Conservation (phyloP, 2,329 filamentous ascomycete species). For the Pseudodiploospora longispora region DNA sequence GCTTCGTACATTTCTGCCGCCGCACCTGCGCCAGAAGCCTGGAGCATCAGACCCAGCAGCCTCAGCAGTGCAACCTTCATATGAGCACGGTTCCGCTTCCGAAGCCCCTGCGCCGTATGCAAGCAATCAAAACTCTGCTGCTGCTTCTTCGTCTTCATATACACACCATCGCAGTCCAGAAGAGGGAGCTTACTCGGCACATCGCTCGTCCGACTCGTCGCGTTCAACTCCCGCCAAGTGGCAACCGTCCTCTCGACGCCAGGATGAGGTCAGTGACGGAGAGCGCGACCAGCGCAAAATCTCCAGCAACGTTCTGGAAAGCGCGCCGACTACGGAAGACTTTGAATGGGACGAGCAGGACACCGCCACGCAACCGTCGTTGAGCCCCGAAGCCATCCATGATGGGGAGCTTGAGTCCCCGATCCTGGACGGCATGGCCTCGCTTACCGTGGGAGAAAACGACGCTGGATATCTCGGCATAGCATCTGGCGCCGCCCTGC, state of each 20-base stretch:
- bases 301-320: conserved; percentile 16
- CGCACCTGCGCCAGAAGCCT: conserved; percentile 12
- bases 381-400: conserved; percentile 1
- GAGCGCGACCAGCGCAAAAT: neutral
- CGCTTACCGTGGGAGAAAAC: conserved; percentile 25
- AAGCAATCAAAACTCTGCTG: neutral
- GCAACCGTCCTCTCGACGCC: no score
- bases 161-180: no score
- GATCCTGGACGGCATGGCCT: conserved; percentile 31
- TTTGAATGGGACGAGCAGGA: conserved; percentile 31
- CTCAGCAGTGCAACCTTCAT: neutral
- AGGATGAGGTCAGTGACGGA: neutral
- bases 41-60: conserved; percentile 4
- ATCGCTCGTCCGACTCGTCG: no score
- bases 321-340: conserved; percentile 23
- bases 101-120: no score
- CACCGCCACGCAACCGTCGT: conserved; percentile 15
- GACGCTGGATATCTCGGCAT: conserved; percentile 38
- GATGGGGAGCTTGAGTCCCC: conserved; percentile 17
- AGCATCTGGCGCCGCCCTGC: conserved; percentile 35
- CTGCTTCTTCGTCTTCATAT: no score
- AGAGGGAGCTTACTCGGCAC: no score
- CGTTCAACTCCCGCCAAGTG: no score
- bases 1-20: conserved; percentile 20
- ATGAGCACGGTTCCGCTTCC: neutral